Evolutionary conservation across 306 rosid species (phyloP).

Genomic region (Cicer bijugum): DNA sequence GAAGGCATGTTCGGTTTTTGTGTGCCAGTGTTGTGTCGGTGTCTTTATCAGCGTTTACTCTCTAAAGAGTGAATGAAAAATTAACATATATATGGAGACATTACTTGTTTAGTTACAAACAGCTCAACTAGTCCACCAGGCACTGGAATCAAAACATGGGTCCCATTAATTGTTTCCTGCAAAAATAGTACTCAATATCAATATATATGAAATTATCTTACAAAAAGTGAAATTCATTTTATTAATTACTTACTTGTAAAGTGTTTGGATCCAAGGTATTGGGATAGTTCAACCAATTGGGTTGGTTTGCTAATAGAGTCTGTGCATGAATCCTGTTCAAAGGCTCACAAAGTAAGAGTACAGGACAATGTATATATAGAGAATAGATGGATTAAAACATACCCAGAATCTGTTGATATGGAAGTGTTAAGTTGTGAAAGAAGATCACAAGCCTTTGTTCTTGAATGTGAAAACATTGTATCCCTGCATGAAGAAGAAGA

Average conservation of each 20-base stretch:
- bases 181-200: conserved; percentile 21
- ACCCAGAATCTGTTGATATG: conserved; percentile 76
- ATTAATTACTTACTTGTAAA: conserved; percentile 59
- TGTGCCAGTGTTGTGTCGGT: no score
- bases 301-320: conserved; percentile 71
- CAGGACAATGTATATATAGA: background rate
- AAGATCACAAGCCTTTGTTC: conserved; percentile 66
- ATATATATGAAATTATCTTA: background rate
- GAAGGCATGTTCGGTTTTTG: no score
- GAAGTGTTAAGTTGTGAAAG: conserved; percentile 70
- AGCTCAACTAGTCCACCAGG: conserved; percentile 81
- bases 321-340: conserved; percentile 71
- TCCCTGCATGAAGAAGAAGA: conserved; percentile 73
- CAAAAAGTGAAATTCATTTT: background rate
- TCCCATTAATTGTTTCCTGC: conserved; percentile 73
- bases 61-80: no score
- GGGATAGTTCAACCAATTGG: conserved; percentile 74
- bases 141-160: conserved; percentile 75
- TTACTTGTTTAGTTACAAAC: conserved; percentile 73
- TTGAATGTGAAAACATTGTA: conserved; percentile 63
- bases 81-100: background rate
- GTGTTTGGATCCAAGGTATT: conserved; percentile 49
- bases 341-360: background rate
- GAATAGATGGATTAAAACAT: background rate
- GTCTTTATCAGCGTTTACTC: no score